These are phyloP conservation scores for Hericium coralloides DNA, from an alignment of 768 basidiomycete genomes.

Conservation along the genomic window DNA sequence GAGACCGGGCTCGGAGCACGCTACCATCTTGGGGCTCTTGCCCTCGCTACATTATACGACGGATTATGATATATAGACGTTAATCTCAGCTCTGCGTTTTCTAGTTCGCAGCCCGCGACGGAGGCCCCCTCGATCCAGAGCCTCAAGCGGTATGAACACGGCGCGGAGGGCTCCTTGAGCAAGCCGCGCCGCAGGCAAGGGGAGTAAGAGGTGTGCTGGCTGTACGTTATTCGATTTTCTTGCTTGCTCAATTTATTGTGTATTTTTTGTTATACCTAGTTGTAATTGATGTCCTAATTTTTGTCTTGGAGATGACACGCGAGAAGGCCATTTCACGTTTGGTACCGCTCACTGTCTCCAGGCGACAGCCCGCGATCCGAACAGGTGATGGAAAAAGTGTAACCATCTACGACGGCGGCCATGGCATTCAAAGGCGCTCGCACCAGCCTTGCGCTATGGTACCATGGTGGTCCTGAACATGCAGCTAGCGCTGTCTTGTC, in stretches of 20 bases:
- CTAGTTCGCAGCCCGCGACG: background rate
- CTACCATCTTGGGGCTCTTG: background rate
- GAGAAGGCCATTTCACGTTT: too few relatives aligned
- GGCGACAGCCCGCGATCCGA: too few relatives aligned
- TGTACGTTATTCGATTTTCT: background rate
- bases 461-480: too few relatives aligned
- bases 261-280: background rate
- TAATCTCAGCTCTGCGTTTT: background rate
- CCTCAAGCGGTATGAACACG: conserved; percentile 10
- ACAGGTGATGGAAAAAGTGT: too few relatives aligned
- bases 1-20: background rate
- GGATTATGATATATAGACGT: background rate
- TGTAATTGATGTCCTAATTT: too few relatives aligned
- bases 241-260: background rate
- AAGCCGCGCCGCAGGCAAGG: conserved; percentile 1
- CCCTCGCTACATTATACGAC: background rate
- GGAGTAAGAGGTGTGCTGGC: background rate
- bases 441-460: too few relatives aligned
- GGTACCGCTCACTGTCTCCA: too few relatives aligned
- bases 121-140: conserved; percentile 3
- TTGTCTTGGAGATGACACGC: too few relatives aligned
- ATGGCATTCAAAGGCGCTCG: too few relatives aligned
- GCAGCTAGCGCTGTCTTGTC: too few relatives aligned
- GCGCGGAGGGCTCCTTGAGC: conserved; percentile 1
- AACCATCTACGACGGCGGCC: too few relatives aligned